Base-by-base conservation (phyloP, 345 rosid genomes). In the Boechera divaricarpa region DNA sequence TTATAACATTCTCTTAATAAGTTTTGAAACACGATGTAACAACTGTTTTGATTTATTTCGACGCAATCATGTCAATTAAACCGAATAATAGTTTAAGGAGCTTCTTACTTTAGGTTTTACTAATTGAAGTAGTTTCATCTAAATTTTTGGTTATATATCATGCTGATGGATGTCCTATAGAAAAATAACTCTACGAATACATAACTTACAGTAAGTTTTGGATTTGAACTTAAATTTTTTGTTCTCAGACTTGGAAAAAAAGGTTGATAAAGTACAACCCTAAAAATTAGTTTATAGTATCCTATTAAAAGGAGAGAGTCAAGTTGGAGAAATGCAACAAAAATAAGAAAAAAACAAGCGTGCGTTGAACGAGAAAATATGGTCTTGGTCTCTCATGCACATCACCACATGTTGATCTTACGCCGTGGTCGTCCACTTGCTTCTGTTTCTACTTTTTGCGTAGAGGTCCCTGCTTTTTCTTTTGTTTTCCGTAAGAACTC, bases 371-470 rank as follows among this genome's bases (percentile, higher is more conserved):
- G 76, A 63, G 76, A 70, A 77, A 63, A n/a, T 6, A 41, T 15
- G 51, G 58, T 53, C 42, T 33, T 63, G 66, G 70, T 63, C 76
- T 64, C 44, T 64, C 44, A 63, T 53, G 75, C 59, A 62, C 44
- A 70, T 35, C 75, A 36, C 26, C 80, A 77, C 75, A 77, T 69
- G 70, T 33, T 69, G 33, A 41, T 65, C 48, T 74, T 66, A 26
- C 38, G 39, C 58, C 24, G 7, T 10, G 48, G 56, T 62, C 70
- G 49, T 69, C 75, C 70, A 54, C 75, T 70, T 55, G 70, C 42
- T 45, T n/a, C 18, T 5, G 6, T 62, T 69, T 24, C 51, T 44
- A 9, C 3, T 5, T 42, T 55, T 63, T 45, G 31, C 4, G 1
- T 36, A 44, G 13, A 28, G 49, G 42, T 54, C 76, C 76, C 70